Base-by-base conservation (phyloP, 805 yeast species). In the Yarrowia sp. region DNA sequence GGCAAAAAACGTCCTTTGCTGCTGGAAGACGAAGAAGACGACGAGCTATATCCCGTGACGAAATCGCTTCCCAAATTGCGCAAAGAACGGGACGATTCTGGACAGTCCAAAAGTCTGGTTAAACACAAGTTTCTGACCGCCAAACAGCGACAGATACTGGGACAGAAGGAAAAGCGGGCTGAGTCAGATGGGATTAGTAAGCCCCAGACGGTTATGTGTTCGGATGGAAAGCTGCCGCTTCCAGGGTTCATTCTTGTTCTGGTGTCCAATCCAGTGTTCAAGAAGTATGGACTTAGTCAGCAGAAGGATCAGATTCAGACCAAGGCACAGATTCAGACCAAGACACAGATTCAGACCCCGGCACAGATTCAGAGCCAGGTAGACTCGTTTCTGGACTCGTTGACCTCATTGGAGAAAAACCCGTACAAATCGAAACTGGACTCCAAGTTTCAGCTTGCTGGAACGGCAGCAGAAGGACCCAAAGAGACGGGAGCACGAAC, bases 41-140 rank as follows among this genome's bases (percentile, higher is more conserved):
- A 38, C n/a, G 46, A 38, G 19, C 14, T 36, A 24, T 54, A 36
- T 54, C 61, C 61, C 17, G 46, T 54, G 26, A 33, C 41, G 5
- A 30, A 32, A 5, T 21, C 61, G 16, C 46, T 54, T 8, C 61
- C 61, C 4, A 54, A 54, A 8, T 11, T 54, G 24, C 11, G 61
- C 9, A 54, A 51, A 14, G 59, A 38, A 12, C n/a, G 6, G 24
- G 26, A 16, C 3, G 61, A 38, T 5, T 0, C 4, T 2, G 16
- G 41, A 2, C 7, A 17, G 10, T n/a, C 61, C 2, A 54, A 24
- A n/a, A 36, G 46, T 19, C 12, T 54, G 26, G 46, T 38, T 5
- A 54, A 54, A 38, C 61, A 54, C 19, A 54, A 38, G 30, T 54
- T 54, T 38, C 14, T 54, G 30, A 36, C 24, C 3, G 61, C 61